Evolutionary conservation across 192 early-diverging fungal genomes (phyloP), one percentile per base, ranked within the genome.

Genomic region (Mortierella alpina): DNA sequence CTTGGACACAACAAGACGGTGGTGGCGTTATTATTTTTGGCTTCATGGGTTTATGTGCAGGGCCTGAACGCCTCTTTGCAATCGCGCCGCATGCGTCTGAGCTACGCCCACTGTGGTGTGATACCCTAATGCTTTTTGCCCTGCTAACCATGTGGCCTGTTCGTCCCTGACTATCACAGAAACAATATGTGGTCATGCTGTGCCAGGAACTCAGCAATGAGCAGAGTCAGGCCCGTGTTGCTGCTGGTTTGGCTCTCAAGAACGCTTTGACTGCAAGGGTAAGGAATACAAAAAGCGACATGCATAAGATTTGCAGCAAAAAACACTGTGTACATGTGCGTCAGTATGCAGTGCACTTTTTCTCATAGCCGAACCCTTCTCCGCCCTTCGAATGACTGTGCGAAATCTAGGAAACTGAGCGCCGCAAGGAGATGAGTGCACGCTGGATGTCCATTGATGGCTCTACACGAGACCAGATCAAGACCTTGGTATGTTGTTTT

Each of bases 221-320:
- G 76, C 84, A 84, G 68, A 87, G 84, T 59, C 82, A 85, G 47
- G 69, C 86, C 14, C 92, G 97, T 69, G 85, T 85, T 42, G 89
- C 93, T 18, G 96, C 97, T 42, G 98, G 95, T 84, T 83, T 99
- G 65, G 92, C 92, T 51, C 84, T 99, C 70, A 99, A 99, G 90
- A 99, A 99, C 84, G 85, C 94, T 53, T 83, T 99, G 67, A 85
- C 88, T 9, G 93, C 96, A 63, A 96, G 93, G 88, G 96, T 95
- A 87, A 70, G 63, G 49, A 15, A 66, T 41, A 44, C 9, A 14
- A 52, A 42, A 22, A 20, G 20, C 20, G 20, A 31, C 55, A 44
- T n/a, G 51, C 15, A 7, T 46, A 22, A 47, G 6, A 53, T 12
- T 39, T 64, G 44, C 20, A 59, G 41, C 9, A 20, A 68, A 68